phyloP scores from a whole-genome alignment of 805 yeast species.

The Yamadazyma nakazawae region DNA sequence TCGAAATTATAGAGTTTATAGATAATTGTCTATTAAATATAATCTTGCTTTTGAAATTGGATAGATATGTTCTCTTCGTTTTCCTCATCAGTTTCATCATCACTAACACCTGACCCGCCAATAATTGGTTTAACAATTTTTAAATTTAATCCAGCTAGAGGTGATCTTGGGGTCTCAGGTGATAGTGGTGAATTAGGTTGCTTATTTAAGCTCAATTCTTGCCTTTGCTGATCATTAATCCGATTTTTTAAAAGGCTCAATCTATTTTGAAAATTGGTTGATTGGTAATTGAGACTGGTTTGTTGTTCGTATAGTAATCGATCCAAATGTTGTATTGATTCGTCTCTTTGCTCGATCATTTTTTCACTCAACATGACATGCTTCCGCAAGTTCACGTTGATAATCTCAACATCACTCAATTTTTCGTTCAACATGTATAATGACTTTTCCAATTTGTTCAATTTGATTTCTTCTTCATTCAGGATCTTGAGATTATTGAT shows the following conservation, averaged over 20 bases:
- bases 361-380: conserved; percentile 55
- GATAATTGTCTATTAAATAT: background rate
- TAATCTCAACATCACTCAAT: conserved; percentile 58
- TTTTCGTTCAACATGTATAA: conserved; percentile 56
- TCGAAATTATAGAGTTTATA: conserved; percentile 7
- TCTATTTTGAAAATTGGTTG: conserved; percentile 46
- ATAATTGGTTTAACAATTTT: conserved; percentile 61
- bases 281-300: conserved; percentile 44
- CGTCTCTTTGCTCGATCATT: conserved; percentile 55
- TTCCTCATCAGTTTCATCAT: conserved; percentile 8
- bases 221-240: conserved; percentile 3
- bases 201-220: background rate
- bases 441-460: conserved; percentile 54
- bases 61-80: conserved; percentile 2
- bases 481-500: conserved; percentile 27
- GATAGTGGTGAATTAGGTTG: background rate
- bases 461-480: conserved; percentile 46
- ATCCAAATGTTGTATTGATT: conserved; percentile 55
- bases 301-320: conserved; percentile 49
- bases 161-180: conserved; percentile 17
- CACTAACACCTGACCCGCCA: conserved; percentile 40
- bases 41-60: background rate
- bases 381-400: conserved; percentile 53
- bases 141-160: conserved; percentile 50
- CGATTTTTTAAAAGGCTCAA: conserved; percentile 17